Conservation (phyloP, 2,329 filamentous ascomycete genomes). For the Claviceps digitariae region DNA sequence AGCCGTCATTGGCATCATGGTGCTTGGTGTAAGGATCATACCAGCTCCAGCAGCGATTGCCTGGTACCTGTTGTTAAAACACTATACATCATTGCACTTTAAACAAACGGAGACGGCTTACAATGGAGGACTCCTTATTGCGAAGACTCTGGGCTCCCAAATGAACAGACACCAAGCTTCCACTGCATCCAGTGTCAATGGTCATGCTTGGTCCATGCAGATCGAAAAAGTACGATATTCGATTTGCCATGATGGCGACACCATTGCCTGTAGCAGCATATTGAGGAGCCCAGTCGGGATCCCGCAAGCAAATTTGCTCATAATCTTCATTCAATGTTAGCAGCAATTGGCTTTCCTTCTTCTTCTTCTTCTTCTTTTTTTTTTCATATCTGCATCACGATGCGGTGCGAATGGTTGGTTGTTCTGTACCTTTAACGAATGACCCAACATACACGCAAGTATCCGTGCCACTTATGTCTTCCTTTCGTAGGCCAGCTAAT, state of each 20-base stretch:
- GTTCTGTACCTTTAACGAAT: slow-evolving; percentile 32
- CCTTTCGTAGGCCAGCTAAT: slow-evolving; percentile 29
- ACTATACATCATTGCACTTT: not conserved
- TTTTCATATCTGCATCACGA: no score
- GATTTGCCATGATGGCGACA: slow-evolving; percentile 39
- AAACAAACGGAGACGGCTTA: slow-evolving; percentile 7
- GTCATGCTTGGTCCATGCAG: slow-evolving; percentile 42
- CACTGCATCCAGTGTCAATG: slow-evolving; percentile 46
- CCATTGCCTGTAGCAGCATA: slow-evolving; percentile 41
- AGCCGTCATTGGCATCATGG: slow-evolving; percentile 42
- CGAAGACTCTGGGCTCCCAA: slow-evolving; percentile 36
- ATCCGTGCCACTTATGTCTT: slow-evolving; percentile 29
- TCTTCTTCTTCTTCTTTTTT: no score
- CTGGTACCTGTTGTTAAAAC: slow-evolving; percentile 12
- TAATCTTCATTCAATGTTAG: slow-evolving; percentile 24
- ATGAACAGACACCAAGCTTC: slow-evolving; percentile 39
- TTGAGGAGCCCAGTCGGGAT: slow-evolving; percentile 34
- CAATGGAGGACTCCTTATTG: slow-evolving; percentile 28
- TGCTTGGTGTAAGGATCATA: slow-evolving; percentile 40
- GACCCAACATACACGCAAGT: slow-evolving; percentile 37
- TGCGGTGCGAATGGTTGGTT: not conserved
- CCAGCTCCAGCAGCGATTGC: slow-evolving; percentile 37
- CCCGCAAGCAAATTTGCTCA: slow-evolving; percentile 34
- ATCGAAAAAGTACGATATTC: slow-evolving; percentile 42
- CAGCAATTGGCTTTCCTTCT: no score